These are phyloP conservation scores for Teunomyces tritomae DNA, from an alignment of 805 yeast genomes.

Conservation along the genomic window DNA sequence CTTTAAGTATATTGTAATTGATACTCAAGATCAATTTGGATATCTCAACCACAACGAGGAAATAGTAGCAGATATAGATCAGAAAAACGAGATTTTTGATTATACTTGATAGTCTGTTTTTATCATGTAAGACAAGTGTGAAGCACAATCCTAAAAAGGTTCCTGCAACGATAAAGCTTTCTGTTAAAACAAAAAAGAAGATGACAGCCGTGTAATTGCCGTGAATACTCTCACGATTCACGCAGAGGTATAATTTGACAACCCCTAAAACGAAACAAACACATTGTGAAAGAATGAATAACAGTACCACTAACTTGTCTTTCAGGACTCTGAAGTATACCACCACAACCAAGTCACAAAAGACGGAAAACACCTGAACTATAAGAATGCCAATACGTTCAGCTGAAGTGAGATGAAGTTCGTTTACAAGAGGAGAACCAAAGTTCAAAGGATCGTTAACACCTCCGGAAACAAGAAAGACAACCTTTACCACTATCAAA, in stretches of 20 bases:
- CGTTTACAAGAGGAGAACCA: background rate
- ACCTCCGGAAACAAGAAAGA: background rate
- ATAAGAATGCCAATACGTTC: background rate
- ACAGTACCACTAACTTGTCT: background rate
- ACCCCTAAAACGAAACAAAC: background rate
- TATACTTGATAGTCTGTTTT: background rate
- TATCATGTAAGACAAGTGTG: background rate
- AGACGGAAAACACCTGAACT: background rate
- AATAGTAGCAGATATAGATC: background rate
- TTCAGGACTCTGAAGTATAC: background rate
- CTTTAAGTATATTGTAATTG: background rate
- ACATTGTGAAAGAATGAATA: background rate
- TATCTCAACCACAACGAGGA: background rate
- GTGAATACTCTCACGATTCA: background rate
- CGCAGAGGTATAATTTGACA: background rate
- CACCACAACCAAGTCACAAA: background rate
- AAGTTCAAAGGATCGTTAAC: background rate
- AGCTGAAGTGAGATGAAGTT: background rate
- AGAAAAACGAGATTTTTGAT: background rate
- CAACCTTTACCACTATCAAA: background rate
- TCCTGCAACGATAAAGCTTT: background rate
- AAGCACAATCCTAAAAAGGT: background rate
- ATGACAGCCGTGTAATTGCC: background rate
- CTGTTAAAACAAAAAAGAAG: background rate
- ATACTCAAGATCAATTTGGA: background rate